Evolutionary conservation across 2,329 filamentous ascomycete genomes (phyloP).

Genomic region (Colletotrichum eremochloae): DNA sequence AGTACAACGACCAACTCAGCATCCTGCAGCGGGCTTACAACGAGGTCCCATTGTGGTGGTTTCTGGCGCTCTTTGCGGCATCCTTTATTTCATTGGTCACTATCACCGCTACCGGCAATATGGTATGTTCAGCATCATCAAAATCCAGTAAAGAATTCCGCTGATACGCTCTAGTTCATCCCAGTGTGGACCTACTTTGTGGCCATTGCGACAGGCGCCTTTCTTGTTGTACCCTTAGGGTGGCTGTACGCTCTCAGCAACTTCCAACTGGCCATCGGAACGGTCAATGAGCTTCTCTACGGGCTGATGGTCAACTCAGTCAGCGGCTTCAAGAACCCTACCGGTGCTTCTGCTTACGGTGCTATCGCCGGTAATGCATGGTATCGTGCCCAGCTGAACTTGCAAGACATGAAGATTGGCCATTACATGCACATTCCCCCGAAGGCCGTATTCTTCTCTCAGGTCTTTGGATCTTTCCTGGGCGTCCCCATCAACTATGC

Average conservation of each 20-base stretch:
- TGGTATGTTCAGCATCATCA: slow-evolving; percentile 45
- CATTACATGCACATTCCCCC: slow-evolving; percentile 69
- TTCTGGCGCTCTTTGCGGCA: slow-evolving; percentile 60
- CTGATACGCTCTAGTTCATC: slow-evolving; percentile 57
- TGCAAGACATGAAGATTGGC: slow-evolving; percentile 65
- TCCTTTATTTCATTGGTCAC: slow-evolving; percentile 61
- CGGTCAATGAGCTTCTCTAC: slow-evolving; percentile 68
- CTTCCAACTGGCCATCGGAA: slow-evolving; percentile 53
- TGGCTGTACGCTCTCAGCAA: slow-evolving; percentile 73
- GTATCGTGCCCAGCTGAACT: slow-evolving; percentile 69
- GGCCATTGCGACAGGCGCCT: slow-evolving; percentile 65
- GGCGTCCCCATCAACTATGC: slow-evolving; percentile 73
- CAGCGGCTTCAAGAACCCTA: slow-evolving; percentile 61
- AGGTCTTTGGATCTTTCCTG: slow-evolving; percentile 70
- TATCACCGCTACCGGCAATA: slow-evolving; percentile 62
- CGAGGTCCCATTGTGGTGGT: slow-evolving; percentile 73
- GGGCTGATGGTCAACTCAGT: slow-evolving; percentile 70
- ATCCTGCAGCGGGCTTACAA: slow-evolving; percentile 68
- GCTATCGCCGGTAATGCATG: slow-evolving; percentile 72
- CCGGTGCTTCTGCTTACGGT: slow-evolving; percentile 69
- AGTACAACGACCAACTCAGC: slow-evolving; percentile 71
- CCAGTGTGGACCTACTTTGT: slow-evolving; percentile 72
- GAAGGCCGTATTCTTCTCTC: slow-evolving; percentile 70
- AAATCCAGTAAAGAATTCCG: background rate
- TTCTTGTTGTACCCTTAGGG: slow-evolving; percentile 69